Percentiles rank a stretch among this genome's conserved stretches.
Conservation (phyloP, 768 basidiomycete genomes). For the Russula dissimulans region DNA sequence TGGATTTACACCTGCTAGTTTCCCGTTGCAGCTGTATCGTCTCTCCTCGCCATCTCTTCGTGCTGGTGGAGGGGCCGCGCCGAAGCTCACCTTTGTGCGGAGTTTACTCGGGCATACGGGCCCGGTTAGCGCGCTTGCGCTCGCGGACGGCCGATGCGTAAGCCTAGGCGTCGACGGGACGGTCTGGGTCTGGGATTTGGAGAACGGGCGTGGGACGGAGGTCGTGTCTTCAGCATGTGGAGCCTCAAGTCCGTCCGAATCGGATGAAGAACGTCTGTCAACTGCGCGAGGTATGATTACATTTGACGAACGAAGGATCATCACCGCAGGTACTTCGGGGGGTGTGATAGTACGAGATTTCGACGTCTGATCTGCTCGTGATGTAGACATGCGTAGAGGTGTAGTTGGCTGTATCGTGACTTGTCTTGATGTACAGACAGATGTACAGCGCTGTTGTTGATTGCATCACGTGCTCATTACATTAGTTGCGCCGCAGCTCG, state of each 20-base stretch:
- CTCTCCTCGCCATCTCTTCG: slow-evolving; percentile 48
- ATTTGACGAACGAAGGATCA: slow-evolving; percentile 70
- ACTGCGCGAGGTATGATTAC: slow-evolving; percentile 36
- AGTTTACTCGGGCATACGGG: slow-evolving; percentile 62
- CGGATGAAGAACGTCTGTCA: not conserved
- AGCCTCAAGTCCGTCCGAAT: slow-evolving; percentile 21
- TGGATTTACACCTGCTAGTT: slow-evolving; percentile 28
- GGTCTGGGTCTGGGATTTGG: slow-evolving; percentile 84
- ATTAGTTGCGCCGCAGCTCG: too few species aligned
- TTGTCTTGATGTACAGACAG: not conserved
- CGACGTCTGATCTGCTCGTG: slow-evolving; percentile 36
- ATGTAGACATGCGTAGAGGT: not conserved
- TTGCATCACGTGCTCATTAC: too few species aligned
- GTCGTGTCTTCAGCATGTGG: slow-evolving; percentile 25
- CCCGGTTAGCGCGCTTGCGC: slow-evolving; percentile 54
- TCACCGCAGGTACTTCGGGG: slow-evolving; percentile 34
- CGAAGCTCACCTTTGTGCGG: slow-evolving; percentile 64
- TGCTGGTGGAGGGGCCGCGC: slow-evolving; percentile 38
- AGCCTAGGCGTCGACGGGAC: slow-evolving; percentile 62
- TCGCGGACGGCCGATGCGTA: slow-evolving; percentile 79
- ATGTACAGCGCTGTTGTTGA: too few species aligned
- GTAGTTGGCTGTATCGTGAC: not conserved
- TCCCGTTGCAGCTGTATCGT: slow-evolving; percentile 66
- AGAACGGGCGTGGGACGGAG: slow-evolving; percentile 38
- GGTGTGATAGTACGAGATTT: slow-evolving; percentile 43